Evolutionary conservation across 768 basidiomycete species (phyloP).

Genomic region (Leccinum disarticulatum): DNA sequence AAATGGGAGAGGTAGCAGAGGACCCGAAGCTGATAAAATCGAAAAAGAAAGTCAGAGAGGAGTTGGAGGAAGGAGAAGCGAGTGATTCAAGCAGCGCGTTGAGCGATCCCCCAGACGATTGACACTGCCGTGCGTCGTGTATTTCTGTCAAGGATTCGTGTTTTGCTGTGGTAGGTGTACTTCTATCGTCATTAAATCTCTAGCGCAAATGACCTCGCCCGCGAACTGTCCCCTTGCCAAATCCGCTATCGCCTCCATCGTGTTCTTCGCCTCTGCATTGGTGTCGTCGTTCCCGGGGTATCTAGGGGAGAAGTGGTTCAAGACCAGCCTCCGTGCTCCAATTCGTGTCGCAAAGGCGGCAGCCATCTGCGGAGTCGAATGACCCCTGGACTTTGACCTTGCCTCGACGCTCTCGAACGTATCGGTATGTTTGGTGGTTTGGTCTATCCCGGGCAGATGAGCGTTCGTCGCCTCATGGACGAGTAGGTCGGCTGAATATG

Average conservation of each 20-base stretch:
- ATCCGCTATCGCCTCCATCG: slow-evolving; percentile 63
- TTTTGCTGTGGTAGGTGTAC: slow-evolving; percentile 39
- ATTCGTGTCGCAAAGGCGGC: slow-evolving; percentile 73
- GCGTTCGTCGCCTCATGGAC: slow-evolving; percentile 93
- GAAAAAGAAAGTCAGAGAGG: slow-evolving; percentile 63
- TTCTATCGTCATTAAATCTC: slow-evolving; percentile 73
- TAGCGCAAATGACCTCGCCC: slow-evolving; percentile 64
- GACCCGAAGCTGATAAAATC: slow-evolving; percentile 46
- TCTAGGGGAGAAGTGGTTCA: slow-evolving; percentile 86
- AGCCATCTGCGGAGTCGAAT: slow-evolving; percentile 92
- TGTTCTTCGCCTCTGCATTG: slow-evolving; percentile 44
- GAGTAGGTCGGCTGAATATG: slow-evolving; percentile 66
- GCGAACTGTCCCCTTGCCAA: slow-evolving; percentile 56
- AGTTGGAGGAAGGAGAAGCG: slow-evolving; percentile 85
- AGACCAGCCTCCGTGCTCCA: slow-evolving; percentile 56
- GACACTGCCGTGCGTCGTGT: slow-evolving; percentile 10
- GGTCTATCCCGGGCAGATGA: slow-evolving; percentile 65
- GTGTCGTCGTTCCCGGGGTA: slow-evolving; percentile 68
- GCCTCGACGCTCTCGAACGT: slow-evolving; percentile 60
- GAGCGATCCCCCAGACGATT: slow-evolving; percentile 71
- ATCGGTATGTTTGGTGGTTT: slow-evolving; percentile 56
- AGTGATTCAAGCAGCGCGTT: slow-evolving; percentile 77
- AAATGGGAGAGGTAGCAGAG: slow-evolving; percentile 91
- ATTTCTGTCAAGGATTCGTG: slow-evolving; percentile 9
- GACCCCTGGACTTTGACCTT: slow-evolving; percentile 73